Evolutionary conservation across 192 early-diverging fungal genomes (phyloP).

Genomic region (Gonapodya sp.): DNA sequence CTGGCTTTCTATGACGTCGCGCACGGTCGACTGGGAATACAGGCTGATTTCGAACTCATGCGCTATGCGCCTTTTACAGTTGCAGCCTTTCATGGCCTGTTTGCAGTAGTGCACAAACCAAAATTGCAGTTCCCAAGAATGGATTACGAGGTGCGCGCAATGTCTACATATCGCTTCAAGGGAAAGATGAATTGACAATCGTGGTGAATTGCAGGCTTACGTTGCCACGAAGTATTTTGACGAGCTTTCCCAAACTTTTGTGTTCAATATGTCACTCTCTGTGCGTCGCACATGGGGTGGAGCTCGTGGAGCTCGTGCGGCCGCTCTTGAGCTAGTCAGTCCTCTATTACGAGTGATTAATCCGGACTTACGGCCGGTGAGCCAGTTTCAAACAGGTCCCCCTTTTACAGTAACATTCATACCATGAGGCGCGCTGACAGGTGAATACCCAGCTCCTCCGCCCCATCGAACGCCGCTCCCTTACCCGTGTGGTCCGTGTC

Average conservation of each 20-base stretch:
- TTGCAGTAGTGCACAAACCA: slow-evolving; percentile 48
- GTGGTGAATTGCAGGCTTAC: background rate
- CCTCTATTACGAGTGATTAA: slow-evolving; percentile 66
- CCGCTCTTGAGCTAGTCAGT: slow-evolving; percentile 49
- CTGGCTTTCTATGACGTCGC: slow-evolving; percentile 71
- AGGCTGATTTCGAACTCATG: slow-evolving; percentile 44
- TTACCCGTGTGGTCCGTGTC: slow-evolving; percentile 49
- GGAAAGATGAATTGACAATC: background rate
- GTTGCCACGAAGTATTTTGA: slow-evolving; percentile 8
- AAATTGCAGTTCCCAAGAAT: slow-evolving; percentile 62
- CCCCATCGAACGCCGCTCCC: slow-evolving; percentile 41
- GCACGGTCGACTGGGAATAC: slow-evolving; percentile 31
- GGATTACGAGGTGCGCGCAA: slow-evolving; percentile 46
- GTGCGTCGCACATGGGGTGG: background rate
- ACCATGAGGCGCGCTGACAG: too few species aligned
- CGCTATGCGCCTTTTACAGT: slow-evolving; percentile 63
- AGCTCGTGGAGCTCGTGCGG: slow-evolving; percentile 2
- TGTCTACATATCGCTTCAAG: background rate
- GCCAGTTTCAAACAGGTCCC: slow-evolving; percentile 35
- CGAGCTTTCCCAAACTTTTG: background rate
- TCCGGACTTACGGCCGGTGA: slow-evolving; percentile 60
- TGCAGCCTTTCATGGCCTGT: slow-evolving; percentile 68
- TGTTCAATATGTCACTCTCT: background rate
- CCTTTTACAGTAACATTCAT: too few species aligned
- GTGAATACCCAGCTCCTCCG: slow-evolving; percentile 53